Evolutionary conservation across 108 stramenopile species (phyloP).

Genomic region (Stephanodiscus minutulus): DNA sequence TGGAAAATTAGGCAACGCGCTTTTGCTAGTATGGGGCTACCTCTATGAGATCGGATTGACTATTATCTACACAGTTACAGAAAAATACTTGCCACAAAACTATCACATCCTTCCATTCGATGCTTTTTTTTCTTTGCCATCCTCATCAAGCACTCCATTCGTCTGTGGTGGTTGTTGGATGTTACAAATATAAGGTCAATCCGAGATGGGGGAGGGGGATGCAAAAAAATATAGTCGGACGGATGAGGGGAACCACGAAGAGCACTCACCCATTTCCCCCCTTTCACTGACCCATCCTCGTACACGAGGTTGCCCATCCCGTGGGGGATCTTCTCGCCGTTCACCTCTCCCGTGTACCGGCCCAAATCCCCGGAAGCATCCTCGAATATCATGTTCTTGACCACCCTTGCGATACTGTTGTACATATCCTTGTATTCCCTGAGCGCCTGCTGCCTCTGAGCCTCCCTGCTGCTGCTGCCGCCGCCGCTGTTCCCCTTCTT

Average conservation of each 20-base stretch:
- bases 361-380: constrained; percentile 43
- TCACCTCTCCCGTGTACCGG: constrained; percentile 46
- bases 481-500: not conserved
- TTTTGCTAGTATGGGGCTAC: too few relatives aligned
- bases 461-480: not conserved
- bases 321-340: constrained; percentile 39
- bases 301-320: constrained; percentile 36
- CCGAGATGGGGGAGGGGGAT: not conserved
- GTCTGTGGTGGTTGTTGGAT: constrained; percentile 7
- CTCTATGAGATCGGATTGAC: too few relatives aligned
- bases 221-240: too few relatives aligned
- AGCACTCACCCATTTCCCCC: constrained; percentile 37
- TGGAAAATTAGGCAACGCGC: too few relatives aligned
- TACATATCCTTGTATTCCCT: constrained; percentile 37
- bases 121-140: too few relatives aligned
- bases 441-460: constrained; percentile 14
- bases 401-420: constrained; percentile 20
- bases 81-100: too few relatives aligned
- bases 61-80: too few relatives aligned
- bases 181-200: not conserved
- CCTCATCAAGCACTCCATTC: constrained; percentile 34
- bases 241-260: too few relatives aligned
- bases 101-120: too few relatives aligned
- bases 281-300: constrained; percentile 41
- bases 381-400: constrained; percentile 43